These are phyloP conservation scores for Hirsutella minnesotensis DNA, from an alignment of 2,329 filamentous ascomycete species.

Conservation along the genomic window DNA sequence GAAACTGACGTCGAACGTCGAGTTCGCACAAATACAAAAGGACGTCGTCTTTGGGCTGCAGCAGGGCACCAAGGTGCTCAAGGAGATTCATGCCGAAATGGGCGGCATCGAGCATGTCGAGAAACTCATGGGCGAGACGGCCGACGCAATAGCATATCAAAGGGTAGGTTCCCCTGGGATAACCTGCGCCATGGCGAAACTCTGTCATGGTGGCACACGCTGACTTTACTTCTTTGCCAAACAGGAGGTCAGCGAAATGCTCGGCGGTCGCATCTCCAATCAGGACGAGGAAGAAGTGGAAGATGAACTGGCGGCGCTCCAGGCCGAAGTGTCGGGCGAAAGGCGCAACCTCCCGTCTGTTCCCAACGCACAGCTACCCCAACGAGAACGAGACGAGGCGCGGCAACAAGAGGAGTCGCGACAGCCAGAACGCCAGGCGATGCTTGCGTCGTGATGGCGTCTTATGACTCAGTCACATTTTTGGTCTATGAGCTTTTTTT, in stretches of 20 bases:
- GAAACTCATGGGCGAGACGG: slow-evolving; percentile 86
- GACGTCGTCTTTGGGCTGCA: slow-evolving; percentile 88
- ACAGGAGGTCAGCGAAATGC: slow-evolving; percentile 85
- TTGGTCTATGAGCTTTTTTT: not conserved
- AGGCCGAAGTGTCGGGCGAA: slow-evolving; percentile 28
- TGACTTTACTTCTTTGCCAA: slow-evolving; percentile 3
- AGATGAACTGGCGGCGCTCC: slow-evolving; percentile 78
- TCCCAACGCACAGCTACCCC: slow-evolving; percentile 21
- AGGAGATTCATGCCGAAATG: slow-evolving; percentile 92
- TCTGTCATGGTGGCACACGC: too few relatives aligned
- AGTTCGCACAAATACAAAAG: slow-evolving; percentile 95
- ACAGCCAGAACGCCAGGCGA: slow-evolving; percentile 23
- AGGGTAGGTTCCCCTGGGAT: slow-evolving; percentile 51
- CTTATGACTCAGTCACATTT: not conserved
- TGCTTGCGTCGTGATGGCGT: slow-evolving; percentile 22
- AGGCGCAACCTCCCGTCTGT: slow-evolving; percentile 17
- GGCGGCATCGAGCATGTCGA: slow-evolving; percentile 88
- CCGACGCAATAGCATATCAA: slow-evolving; percentile 86
- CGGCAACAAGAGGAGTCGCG: slow-evolving; percentile 10
- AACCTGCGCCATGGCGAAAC: too few relatives aligned
- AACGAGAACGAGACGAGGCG: slow-evolving; percentile 7
- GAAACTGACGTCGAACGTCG: slow-evolving; percentile 75
- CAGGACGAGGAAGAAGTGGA: slow-evolving; percentile 97
- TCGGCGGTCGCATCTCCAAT: slow-evolving; percentile 78
- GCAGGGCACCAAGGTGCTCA: slow-evolving; percentile 80